Conservation (phyloP, 1,284 basidiomycete species). For the Pisolithus thermaeus region DNA sequence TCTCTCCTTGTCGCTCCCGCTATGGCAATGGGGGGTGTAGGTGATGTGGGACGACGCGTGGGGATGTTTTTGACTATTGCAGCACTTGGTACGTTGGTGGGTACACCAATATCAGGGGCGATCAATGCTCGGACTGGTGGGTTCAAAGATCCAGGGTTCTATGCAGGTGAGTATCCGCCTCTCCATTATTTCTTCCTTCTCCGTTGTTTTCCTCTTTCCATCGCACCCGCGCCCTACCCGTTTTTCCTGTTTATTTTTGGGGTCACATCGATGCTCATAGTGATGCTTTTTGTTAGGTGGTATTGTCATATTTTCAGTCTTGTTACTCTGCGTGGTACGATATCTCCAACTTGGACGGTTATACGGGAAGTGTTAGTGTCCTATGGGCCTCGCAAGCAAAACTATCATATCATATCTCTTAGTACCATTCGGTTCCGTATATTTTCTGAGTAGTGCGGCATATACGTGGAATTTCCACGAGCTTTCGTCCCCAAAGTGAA, state of each 20-base stretch:
- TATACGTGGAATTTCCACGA: too few species aligned
- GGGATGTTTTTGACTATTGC: conserved; percentile 54
- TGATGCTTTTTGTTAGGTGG: conserved; percentile 15
- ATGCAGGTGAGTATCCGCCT: conserved; percentile 31
- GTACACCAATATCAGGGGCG: conserved; percentile 46
- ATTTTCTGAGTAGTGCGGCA: too few species aligned
- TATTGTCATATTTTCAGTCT: conserved; percentile 22
- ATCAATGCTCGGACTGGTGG: conserved; percentile 31
- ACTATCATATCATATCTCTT: too few species aligned
- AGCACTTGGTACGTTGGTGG: conserved; percentile 39
- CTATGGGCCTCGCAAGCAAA: too few species aligned
- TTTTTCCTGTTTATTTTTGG: not conserved
- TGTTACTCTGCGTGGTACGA: conserved; percentile 20
- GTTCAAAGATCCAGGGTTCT: conserved; percentile 39
- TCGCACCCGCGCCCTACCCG: conserved; percentile 22
- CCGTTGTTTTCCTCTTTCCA: conserved; percentile 47
- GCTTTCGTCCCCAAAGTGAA: too few species aligned
- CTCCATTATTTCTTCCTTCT: conserved; percentile 12
- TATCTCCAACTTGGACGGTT: conserved; percentile 24
- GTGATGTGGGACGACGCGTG: conserved; percentile 54
- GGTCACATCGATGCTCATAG: not conserved
- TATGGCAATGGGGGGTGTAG: conserved; percentile 51
- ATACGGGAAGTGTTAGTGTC: conserved; percentile 20
- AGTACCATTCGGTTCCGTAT: too few species aligned
- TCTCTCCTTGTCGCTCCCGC: conserved; percentile 37